Base-by-base conservation (phyloP, 129 eudicot genomes). In the Lonicera japonica region DNA sequence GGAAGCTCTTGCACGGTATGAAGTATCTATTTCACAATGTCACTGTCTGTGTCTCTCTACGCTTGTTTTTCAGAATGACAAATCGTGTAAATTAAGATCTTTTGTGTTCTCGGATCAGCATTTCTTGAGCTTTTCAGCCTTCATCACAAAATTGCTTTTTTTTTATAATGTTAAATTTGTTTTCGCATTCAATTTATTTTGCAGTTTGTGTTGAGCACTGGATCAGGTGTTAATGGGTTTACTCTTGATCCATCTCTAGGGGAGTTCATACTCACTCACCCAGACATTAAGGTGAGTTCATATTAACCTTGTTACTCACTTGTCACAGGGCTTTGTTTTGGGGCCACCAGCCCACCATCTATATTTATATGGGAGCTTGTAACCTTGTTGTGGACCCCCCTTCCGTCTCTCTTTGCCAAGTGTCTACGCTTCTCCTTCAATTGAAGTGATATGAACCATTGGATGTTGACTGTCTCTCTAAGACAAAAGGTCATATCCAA, bases 201-300 rank as follows among this genome's bases (percentile, higher is more conserved):
- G 43, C 85, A 92, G 99, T 68, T 92, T 73, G 99, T 92, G 41
- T 60, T 92, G 65, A 92, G 99, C 75, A 80, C 96, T 54, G 99
- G 99, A 64, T 45, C 67, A 43, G 99, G 99, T 60, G 96, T 92
- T 59, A 92, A 92, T 75, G 99, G 99, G 21, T 92, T 92, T 75
- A 92, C 99, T 36, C 96, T 92, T 65, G 99, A 92, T 74, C 99
- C 99, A 55, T 92, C 99, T 55, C 79, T 92, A 61, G 99, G 99
- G 43, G 99, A 92, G 79, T 92, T 92, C 73, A 88, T 92, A 66
- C 83, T 92, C 54, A 92, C 99, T 65, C 96, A 92, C 68, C 85
- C 99, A 10, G 89, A 88, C 77, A 92, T 92, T 60, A 92, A 85
- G 99, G 99, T 85, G 54, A 61, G 34, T 14, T 25, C 15, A n/a